Evolutionary conservation across 768 basidiomycete species (phyloP).

Genomic region (Suillus luteus): DNA sequence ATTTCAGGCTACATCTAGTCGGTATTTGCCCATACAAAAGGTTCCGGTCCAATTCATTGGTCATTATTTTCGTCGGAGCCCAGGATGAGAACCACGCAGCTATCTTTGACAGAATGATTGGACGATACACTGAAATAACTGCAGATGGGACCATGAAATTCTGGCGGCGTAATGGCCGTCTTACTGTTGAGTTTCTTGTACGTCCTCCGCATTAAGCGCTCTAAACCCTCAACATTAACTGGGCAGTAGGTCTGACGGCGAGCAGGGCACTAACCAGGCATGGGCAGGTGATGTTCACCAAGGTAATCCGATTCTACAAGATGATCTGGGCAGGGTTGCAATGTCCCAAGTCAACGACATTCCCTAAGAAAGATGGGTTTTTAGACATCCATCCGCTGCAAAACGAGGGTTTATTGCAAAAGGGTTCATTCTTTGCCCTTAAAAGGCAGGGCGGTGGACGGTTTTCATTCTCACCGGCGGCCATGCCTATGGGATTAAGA

Average conservation of each 20-base stretch:
- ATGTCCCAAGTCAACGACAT: not conserved
- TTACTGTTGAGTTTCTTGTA: not conserved
- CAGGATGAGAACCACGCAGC: not conserved
- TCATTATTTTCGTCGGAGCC: not conserved
- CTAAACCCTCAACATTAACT: not conserved
- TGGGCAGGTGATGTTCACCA: not conserved
- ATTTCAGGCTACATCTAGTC: constrained; percentile 15
- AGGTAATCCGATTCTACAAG: not conserved
- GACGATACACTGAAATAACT: constrained; percentile 1
- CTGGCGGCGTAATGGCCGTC: not conserved
- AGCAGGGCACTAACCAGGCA: not conserved
- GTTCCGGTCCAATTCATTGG: constrained; percentile 8
- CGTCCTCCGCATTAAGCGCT: not conserved
- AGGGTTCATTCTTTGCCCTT: not conserved
- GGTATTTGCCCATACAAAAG: constrained; percentile 1
- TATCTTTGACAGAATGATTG: constrained; percentile 7
- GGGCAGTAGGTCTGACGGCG: not conserved
- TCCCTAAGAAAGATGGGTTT: not conserved
- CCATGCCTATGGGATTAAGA: not conserved
- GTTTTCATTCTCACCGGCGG: not conserved
- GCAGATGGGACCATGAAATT: not conserved
- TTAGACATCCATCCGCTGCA: not conserved
- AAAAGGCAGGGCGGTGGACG: not conserved
- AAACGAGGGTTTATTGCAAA: not conserved
- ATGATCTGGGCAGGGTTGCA: not conserved